phyloP scores from a whole-genome alignment of 2,329 filamentous ascomycete species.

The Tolypocladium nubicola region DNA sequence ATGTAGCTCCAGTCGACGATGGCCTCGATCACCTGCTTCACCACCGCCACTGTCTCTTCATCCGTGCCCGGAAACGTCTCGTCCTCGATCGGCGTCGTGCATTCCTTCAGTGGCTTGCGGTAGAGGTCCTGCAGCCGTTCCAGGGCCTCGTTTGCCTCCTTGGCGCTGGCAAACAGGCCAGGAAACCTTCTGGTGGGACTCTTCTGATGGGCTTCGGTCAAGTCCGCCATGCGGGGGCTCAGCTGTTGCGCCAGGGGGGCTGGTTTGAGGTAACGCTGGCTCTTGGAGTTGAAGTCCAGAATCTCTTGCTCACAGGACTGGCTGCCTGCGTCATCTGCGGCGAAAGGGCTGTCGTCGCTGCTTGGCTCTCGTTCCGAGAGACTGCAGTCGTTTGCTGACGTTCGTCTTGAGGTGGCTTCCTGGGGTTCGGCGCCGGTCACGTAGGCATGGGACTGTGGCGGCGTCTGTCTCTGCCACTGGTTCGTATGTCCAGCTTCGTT shows the following conservation, averaged over 20 bases:
- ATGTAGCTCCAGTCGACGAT: constrained; percentile 13
- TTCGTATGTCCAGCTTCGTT: neutral
- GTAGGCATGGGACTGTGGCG: neutral
- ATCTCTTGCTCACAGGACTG: neutral
- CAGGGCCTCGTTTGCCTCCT: constrained; percentile 3
- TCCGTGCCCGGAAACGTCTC: constrained; percentile 6
- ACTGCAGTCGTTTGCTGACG: neutral
- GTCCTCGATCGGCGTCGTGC: constrained; percentile 7
- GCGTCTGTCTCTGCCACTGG: neutral
- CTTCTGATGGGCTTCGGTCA: neutral
- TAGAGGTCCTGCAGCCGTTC: constrained; percentile 4
- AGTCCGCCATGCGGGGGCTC: neutral
- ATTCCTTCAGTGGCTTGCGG: constrained; percentile 7
- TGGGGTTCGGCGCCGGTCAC: neutral
- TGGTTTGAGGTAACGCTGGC: neutral
- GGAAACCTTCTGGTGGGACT: neutral
- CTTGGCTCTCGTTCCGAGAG: neutral
- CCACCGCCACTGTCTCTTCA: constrained; percentile 3
- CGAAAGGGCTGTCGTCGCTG: neutral
- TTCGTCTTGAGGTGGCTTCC: neutral
- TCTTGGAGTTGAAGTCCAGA: neutral
- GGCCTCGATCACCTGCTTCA: constrained; percentile 10
- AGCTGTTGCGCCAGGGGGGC: neutral
- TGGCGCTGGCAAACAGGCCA: constrained; percentile 1
- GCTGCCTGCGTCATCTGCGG: neutral